Evolutionary conservation across 2,329 filamentous ascomycete genomes (phyloP), one percentile per base, ranked within the genome.

Genomic region (Leptoxyphium fumago): DNA sequence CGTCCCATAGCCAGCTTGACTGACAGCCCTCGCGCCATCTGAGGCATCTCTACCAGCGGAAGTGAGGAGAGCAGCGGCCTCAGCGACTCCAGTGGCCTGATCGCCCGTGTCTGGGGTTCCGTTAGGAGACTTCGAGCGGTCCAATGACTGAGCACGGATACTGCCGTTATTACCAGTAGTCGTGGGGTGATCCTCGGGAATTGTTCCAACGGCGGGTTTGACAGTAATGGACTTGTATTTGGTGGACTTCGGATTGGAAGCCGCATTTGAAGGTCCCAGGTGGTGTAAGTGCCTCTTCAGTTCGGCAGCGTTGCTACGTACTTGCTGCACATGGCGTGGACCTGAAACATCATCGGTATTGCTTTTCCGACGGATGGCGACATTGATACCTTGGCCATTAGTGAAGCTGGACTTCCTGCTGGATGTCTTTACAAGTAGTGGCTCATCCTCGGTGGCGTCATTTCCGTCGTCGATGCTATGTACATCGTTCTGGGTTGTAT

Each of bases 171-270:
- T 39, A 10, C 41, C 46, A 29, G 38, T 46, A 5, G 49, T 51
- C 1, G 55, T 55, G 9, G 55, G 44, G 21, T 55, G 50, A 40
- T 55, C 57, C 48, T 69, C 69, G 6, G 66, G 58, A 42, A 65
- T 64, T 28, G 66, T 66, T 50, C 52, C 64, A 44, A 57, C 58
- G 11, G 68, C 74, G 11, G 75, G 76, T 58, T 81, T 81, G 60
- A 81, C 80, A 59, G 80, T 80, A 48, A 81, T 77, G 9, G 69
- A 71, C 45, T 70, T 70, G 58, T 75, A 79, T 30, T 77, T 73
- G 6, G 77, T 81, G 30, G 71, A 62, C 43, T 74, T 73, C 2
- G 77, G 77, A 38, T 71, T 66, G 48, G 68, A 76, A 15, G 77
- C 77, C 13, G 73, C 65, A 51, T 81, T 81, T 14, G 75, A 79